Percentiles rank a stretch among this genome's conserved stretches.
These are phyloP conservation scores for Aspergillus flavus DNA, from an alignment of 2,329 filamentous ascomycete genomes.

Conservation along the genomic window DNA sequence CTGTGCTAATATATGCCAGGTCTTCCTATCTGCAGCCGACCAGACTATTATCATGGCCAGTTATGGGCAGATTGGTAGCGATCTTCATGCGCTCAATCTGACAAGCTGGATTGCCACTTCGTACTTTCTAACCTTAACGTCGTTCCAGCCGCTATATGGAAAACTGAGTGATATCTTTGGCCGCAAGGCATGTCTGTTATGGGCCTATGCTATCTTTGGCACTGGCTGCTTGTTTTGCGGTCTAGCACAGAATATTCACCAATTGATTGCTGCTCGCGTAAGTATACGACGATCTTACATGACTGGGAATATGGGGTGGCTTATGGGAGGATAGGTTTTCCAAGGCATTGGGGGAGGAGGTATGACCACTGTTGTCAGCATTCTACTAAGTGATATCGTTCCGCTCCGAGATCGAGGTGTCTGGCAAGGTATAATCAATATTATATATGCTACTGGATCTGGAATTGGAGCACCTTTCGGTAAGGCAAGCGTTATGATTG, in stretches of 20 bases:
- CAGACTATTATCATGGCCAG: constrained; percentile 77
- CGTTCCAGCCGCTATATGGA: constrained; percentile 69
- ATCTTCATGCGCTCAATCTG: constrained; percentile 71
- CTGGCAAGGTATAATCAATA: constrained; percentile 75
- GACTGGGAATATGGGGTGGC: constrained; percentile 28
- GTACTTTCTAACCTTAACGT: constrained; percentile 73
- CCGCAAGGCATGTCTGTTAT: constrained; percentile 54
- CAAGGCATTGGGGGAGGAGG: constrained; percentile 70
- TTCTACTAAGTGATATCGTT: constrained; percentile 72
- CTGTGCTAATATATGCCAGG: constrained; percentile 44
- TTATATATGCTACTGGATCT: constrained; percentile 70
- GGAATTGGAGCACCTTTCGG: constrained; percentile 70
- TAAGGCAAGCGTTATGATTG: constrained; percentile 7
- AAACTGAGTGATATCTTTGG: constrained; percentile 65
- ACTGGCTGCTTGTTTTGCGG: constrained; percentile 56
- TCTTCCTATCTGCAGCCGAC: constrained; percentile 73
- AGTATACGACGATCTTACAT: constrained; percentile 34
- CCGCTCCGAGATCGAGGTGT: constrained; percentile 69
- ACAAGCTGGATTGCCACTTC: constrained; percentile 75
- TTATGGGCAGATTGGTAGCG: constrained; percentile 77
- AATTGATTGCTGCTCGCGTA: constrained; percentile 66
- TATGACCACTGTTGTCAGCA: constrained; percentile 70
- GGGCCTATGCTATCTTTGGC: constrained; percentile 57
- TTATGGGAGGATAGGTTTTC: constrained; percentile 45
- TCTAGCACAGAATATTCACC: constrained; percentile 63